phyloP scores from a whole-genome alignment of 805 yeast genomes.

The Ogataea nitratoaversa region DNA sequence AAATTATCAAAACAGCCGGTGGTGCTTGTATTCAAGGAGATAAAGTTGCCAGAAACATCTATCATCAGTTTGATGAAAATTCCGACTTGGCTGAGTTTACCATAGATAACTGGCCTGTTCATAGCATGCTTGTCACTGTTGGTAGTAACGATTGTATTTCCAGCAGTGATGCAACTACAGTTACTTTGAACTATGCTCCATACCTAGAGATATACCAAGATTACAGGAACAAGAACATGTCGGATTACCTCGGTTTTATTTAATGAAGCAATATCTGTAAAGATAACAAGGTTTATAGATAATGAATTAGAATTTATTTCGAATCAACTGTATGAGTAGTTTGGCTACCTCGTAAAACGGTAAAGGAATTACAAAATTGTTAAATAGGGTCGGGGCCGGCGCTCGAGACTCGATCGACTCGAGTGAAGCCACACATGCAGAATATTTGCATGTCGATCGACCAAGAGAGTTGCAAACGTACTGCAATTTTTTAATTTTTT shows the following conservation, averaged over 20 bases:
- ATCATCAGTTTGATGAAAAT: background rate
- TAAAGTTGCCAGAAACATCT: constrained; percentile 8
- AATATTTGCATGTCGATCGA: too few species aligned
- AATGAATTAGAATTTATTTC: background rate
- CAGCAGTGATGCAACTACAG: constrained; percentile 5
- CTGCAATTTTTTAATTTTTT: too few species aligned
- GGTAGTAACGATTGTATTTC: constrained; percentile 11
- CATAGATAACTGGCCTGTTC: constrained; percentile 1
- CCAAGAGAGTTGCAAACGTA: too few species aligned
- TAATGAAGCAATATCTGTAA: background rate
- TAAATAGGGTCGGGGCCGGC: too few species aligned
- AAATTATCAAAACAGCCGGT: constrained; percentile 14
- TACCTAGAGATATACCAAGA: constrained; percentile 13
- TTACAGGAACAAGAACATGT: constrained; percentile 11
- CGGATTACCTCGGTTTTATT: constrained; percentile 2
- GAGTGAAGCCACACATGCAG: too few species aligned
- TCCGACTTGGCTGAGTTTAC: background rate
- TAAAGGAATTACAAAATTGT: too few species aligned
- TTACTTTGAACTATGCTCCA: constrained; percentile 7
- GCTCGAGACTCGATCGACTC: too few species aligned
- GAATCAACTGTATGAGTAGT: too few species aligned
- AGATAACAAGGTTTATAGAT: background rate
- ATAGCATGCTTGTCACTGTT: constrained; percentile 11
- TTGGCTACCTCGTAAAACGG: too few species aligned
- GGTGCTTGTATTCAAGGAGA: constrained; percentile 14